Percentiles rank a stretch among this genome's conserved stretches.
Evolutionary conservation across 352 stramenopile genomes (phyloP).

Genomic region (Pythium phragmitis): DNA sequence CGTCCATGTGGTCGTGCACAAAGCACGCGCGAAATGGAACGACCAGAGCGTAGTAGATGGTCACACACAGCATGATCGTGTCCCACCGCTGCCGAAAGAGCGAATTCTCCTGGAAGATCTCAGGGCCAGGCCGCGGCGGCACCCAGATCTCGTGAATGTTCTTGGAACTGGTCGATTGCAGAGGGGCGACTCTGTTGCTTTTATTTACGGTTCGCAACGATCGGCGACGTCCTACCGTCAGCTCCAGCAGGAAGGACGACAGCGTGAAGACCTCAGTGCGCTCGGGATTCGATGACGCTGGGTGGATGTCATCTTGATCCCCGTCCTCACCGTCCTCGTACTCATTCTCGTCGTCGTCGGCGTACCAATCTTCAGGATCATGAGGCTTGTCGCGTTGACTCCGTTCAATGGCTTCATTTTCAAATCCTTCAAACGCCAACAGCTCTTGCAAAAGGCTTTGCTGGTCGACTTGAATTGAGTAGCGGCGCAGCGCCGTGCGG

Average conservation of each 20-base stretch:
- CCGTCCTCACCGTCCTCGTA: constrained; percentile 8
- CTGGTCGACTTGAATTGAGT: constrained; percentile 19
- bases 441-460: constrained; percentile 12
- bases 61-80: constrained; percentile 51
- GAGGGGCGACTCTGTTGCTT: constrained; percentile 6
- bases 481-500: constrained; percentile 1
- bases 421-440: constrained; percentile 20
- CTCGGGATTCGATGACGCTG: not conserved
- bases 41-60: constrained; percentile 52
- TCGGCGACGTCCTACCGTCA: constrained; percentile 3
- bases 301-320: not conserved
- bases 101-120: constrained; percentile 34
- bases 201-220: not conserved
- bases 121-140: not conserved
- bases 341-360: too few species aligned
- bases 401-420: constrained; percentile 7
- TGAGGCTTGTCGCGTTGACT: not conserved
- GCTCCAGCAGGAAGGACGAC: constrained; percentile 13
- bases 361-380: not conserved
- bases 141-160: constrained; percentile 32
- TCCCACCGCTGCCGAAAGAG: constrained; percentile 52
- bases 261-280: constrained; percentile 14
- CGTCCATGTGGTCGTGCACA: constrained; percentile 46
- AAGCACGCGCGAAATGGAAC: constrained; percentile 66
- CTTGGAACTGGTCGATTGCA: not conserved